phyloP scores from a whole-genome alignment of 164 flowering plant species.

The Vitis amurensis region DNA sequence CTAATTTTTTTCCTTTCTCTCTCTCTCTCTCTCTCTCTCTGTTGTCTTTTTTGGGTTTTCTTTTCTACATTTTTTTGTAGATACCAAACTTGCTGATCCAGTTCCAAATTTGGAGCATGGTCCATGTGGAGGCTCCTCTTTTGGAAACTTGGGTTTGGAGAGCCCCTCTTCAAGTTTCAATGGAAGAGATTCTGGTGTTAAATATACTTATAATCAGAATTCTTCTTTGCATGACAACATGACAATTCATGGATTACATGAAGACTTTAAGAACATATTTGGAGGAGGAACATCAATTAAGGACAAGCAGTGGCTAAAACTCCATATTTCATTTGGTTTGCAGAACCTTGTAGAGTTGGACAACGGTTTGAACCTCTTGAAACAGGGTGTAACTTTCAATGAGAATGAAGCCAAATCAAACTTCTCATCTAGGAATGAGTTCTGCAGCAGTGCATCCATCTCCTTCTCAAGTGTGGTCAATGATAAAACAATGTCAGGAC shows the following conservation, averaged over 20 bases:
- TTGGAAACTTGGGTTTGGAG: conserved; percentile 23
- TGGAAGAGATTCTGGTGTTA: conserved; percentile 19
- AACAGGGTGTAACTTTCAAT: conserved; percentile 21
- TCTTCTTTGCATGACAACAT: conserved; percentile 27
- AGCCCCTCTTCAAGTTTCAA: conserved; percentile 15
- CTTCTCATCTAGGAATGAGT: conserved; percentile 14
- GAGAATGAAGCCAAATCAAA: conserved; percentile 23
- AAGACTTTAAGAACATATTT: conserved; percentile 37
- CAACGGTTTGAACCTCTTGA: conserved; percentile 18
- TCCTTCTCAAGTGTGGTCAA: conserved; percentile 5
- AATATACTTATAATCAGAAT: conserved; percentile 18
- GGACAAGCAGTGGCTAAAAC: conserved; percentile 42
- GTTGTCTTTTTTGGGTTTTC: background rate
- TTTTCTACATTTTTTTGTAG: conserved; percentile 18
- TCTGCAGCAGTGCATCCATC: conserved; percentile 8
- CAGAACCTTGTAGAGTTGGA: conserved; percentile 26
- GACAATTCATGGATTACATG: conserved; percentile 36
- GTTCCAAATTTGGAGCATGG: conserved; percentile 23
- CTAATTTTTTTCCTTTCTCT: background rate
- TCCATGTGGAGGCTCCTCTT: conserved; percentile 19
- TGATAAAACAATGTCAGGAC: conserved; percentile 5
- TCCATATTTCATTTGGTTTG: conserved; percentile 33
- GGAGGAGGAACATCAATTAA: conserved; percentile 40
- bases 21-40: background rate
- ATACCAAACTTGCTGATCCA: conserved; percentile 30